These are phyloP conservation scores for Theileria orientalis DNA, from an alignment of 169 alveolate species.

Conservation along the genomic window DNA sequence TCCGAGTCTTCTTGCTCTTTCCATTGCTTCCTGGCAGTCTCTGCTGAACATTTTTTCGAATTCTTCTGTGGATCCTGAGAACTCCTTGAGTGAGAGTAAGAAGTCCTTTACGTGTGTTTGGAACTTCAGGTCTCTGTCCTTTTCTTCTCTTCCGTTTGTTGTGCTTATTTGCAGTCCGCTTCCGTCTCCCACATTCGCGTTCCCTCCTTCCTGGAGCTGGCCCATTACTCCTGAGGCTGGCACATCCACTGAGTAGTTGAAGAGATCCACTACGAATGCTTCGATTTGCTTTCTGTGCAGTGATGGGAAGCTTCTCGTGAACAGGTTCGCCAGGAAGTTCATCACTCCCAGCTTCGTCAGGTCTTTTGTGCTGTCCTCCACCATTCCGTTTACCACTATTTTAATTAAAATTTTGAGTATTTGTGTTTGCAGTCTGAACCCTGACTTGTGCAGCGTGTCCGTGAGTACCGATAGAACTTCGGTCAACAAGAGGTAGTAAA, in stretches of 20 bases:
- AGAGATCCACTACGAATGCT: constrained; percentile 64
- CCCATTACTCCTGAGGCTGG: background rate
- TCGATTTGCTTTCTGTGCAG: constrained; percentile 52
- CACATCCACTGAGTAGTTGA: constrained; percentile 50
- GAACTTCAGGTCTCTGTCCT: constrained; percentile 32
- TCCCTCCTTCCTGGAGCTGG: background rate
- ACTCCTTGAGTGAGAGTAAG: constrained; percentile 61
- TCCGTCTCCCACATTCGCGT: background rate
- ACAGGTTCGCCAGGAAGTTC: constrained; percentile 48
- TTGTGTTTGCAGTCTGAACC: constrained; percentile 86
- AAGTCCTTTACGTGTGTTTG: constrained; percentile 66
- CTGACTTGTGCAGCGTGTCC: constrained; percentile 88
- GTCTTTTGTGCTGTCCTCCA: constrained; percentile 55
- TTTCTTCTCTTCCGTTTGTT: constrained; percentile 10
- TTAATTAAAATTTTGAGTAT: constrained; percentile 41
- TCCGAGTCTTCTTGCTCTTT: constrained; percentile 54
- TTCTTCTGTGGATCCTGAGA: constrained; percentile 62
- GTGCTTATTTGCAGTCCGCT: background rate
- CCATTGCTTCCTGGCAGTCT: constrained; percentile 59
- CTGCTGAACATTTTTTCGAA: constrained; percentile 51
- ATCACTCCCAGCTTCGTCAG: constrained; percentile 55
- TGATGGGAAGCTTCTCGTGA: constrained; percentile 55
- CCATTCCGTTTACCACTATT: constrained; percentile 48
- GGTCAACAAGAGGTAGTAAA: constrained; percentile 79
- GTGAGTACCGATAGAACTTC: constrained; percentile 86